A percentile compares a stretch with the other conserved stretches of the same genome.
Conservation (phyloP, 768 basidiomycete genomes). For the Collybiopsis confluens region DNA sequence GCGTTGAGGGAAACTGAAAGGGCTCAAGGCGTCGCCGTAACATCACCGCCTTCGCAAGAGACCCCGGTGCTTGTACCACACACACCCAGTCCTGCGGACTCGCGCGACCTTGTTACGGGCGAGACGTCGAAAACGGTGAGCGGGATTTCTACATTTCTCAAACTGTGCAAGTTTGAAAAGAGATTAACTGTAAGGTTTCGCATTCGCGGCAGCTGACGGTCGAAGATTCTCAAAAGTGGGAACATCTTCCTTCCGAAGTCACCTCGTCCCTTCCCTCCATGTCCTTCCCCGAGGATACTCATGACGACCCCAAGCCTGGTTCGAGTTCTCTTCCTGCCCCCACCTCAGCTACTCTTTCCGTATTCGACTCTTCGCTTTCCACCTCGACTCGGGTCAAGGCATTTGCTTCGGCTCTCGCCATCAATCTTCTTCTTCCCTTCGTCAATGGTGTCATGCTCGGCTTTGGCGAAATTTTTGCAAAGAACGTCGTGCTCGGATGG, state of each 20-base stretch:
- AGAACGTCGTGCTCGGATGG: slow-evolving; percentile 61
- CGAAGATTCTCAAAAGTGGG: slow-evolving; percentile 65
- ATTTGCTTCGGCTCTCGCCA: slow-evolving; percentile 67
- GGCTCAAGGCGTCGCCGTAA: slow-evolving; percentile 25
- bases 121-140: slow-evolving; percentile 30
- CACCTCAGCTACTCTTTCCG: slow-evolving; percentile 56
- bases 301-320: slow-evolving; percentile 35
- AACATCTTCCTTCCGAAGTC: slow-evolving; percentile 58
- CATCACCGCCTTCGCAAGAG: slow-evolving; percentile 7
- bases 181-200: slow-evolving; percentile 13
- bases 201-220: slow-evolving; percentile 33
- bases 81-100: slow-evolving; percentile 35
- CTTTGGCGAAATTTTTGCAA: slow-evolving; percentile 92
- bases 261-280: slow-evolving; percentile 77
- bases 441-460: slow-evolving; percentile 95
- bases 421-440: slow-evolving; percentile 84
- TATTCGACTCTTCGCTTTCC: slow-evolving; percentile 68
- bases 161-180: slow-evolving; percentile 1
- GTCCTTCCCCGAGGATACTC: slow-evolving; percentile 61
- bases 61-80: slow-evolving; percentile 10
- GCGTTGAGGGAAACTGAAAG: slow-evolving; percentile 54
- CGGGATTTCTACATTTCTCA: slow-evolving; percentile 2
- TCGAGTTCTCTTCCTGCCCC: slow-evolving; percentile 22
- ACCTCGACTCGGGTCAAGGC: slow-evolving; percentile 65
- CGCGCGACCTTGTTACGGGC: slow-evolving; percentile 34